These are phyloP conservation scores for Fusarium caatingaense DNA, from an alignment of 2,329 filamentous ascomycete species.

Conservation along the genomic window DNA sequence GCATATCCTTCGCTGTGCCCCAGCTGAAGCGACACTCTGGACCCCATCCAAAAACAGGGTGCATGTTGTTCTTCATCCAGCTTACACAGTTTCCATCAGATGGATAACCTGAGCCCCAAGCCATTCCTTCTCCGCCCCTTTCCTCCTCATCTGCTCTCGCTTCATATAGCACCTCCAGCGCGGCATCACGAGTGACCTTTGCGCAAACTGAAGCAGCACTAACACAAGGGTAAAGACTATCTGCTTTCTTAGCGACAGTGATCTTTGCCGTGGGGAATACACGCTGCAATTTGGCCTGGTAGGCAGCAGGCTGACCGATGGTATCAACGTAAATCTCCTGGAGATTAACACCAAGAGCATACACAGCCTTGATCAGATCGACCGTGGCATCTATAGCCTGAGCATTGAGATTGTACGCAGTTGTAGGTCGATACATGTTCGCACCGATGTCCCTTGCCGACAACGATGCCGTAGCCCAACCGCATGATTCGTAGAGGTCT, in stretches of 20 bases:
- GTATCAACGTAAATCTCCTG: conserved; percentile 95
- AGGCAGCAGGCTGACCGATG: conserved; percentile 82
- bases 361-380: conserved; percentile 80
- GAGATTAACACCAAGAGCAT: conserved; percentile 82
- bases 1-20: conserved; percentile 93
- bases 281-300: conserved; percentile 85
- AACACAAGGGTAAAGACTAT: conserved; percentile 91
- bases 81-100: conserved; percentile 82
- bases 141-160: conserved; percentile 49
- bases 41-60: conserved; percentile 96
- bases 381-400: conserved; percentile 95
- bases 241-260: conserved; percentile 89
- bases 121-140: conserved; percentile 57
- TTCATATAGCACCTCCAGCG: conserved; percentile 82
- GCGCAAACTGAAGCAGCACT: conserved; percentile 94
- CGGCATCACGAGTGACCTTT: conserved; percentile 93
- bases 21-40: conserved; percentile 94
- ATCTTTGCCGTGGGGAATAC: conserved; percentile 83
- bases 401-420: conserved; percentile 89
- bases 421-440: conserved; percentile 76
- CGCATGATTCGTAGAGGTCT: conserved; percentile 68
- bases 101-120: conserved; percentile 94
- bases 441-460: conserved; percentile 86
- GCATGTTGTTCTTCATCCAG: conserved; percentile 89
- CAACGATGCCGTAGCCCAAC: conserved; percentile 85